Conservation (phyloP, 2,329 filamentous ascomycete genomes). For the Trichoderma oligosporum region DNA sequence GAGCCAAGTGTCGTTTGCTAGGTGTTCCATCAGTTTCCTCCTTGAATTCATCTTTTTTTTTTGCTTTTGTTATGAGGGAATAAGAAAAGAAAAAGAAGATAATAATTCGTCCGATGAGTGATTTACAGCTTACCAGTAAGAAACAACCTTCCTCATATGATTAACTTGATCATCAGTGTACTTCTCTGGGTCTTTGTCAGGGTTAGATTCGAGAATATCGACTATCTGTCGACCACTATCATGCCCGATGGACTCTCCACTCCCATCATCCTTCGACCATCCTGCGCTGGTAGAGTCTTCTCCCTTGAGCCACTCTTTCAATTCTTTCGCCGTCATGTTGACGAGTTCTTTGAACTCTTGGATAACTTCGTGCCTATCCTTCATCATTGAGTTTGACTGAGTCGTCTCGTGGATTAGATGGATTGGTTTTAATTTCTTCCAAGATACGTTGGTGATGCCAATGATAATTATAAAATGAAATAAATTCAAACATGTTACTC, state of each 20-base stretch:
- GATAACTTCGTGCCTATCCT: slow-evolving; percentile 31
- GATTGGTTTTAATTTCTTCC: too few relatives aligned
- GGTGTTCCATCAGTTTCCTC: not conserved
- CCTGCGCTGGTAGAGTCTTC: slow-evolving; percentile 56
- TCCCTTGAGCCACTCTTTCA: slow-evolving; percentile 58
- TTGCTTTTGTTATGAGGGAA: too few relatives aligned
- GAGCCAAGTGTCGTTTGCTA: slow-evolving; percentile 61
- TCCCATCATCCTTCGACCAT: slow-evolving; percentile 55
- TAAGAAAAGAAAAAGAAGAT: too few relatives aligned
- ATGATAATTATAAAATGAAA: not conserved
- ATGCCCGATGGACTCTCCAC: slow-evolving; percentile 61
- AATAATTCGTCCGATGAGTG: not conserved
- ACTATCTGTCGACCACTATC: slow-evolving; percentile 61
- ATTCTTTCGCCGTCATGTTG: slow-evolving; percentile 60
- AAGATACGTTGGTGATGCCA: too few relatives aligned
- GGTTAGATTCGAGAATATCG: slow-evolving; percentile 59
- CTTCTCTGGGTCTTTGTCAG: slow-evolving; percentile 50
- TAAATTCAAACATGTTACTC: not conserved
- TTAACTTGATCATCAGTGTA: slow-evolving; percentile 54
- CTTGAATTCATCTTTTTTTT: too few relatives aligned
- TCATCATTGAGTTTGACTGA: slow-evolving; percentile 19
- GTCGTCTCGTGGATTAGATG: too few relatives aligned
- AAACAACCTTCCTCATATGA: slow-evolving; percentile 61
- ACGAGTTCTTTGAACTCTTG: slow-evolving; percentile 63
- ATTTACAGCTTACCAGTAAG: slow-evolving; percentile 48